A percentile compares a stretch with the other conserved stretches of the same genome.
Evolutionary conservation across 257 asterid species (phyloP).

Genomic region (Fraxinus excelsior): DNA sequence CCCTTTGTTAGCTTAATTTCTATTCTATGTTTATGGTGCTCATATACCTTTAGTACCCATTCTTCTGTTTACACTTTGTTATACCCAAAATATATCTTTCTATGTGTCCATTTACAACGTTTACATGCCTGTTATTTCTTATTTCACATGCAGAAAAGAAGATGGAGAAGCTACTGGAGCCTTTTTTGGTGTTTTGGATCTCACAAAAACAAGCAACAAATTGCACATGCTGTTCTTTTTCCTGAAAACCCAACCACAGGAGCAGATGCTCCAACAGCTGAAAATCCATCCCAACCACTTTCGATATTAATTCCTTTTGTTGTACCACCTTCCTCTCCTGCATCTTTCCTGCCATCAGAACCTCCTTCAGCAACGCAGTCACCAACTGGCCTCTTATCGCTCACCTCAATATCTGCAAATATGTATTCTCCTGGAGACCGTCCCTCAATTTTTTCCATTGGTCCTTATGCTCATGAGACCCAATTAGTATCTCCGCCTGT

Average conservation of each 20-base stretch:
- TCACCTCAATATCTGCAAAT: slow-evolving; percentile 59
- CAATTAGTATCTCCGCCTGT: slow-evolving; percentile 96
- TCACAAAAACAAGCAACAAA: slow-evolving; percentile 58
- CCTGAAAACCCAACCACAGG: slow-evolving; percentile 57
- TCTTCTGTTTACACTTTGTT: background rate
- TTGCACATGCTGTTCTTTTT: slow-evolving; percentile 73
- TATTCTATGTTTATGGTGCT: background rate
- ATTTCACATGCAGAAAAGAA: slow-evolving; percentile 58
- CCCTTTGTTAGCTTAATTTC: background rate
- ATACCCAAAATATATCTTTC: background rate
- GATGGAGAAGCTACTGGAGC: slow-evolving; percentile 86
- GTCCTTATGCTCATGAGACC: slow-evolving; percentile 92
- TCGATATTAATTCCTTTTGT: slow-evolving; percentile 70
- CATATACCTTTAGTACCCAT: background rate
- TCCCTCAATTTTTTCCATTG: slow-evolving; percentile 78
- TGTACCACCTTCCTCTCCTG: slow-evolving; percentile 99
- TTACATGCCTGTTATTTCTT: background rate
- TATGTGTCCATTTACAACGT: background rate
- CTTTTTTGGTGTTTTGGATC: slow-evolving; percentile 83
- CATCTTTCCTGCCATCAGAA: slow-evolving; percentile 83
- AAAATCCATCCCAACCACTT: slow-evolving; percentile 50
- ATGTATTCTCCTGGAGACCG: slow-evolving; percentile 89
- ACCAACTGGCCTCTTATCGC: slow-evolving; percentile 64
- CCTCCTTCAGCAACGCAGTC: slow-evolving; percentile 83
- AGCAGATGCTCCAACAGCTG: slow-evolving; percentile 42